These are phyloP conservation scores for Neonectria magnoliae DNA, from an alignment of 2,329 filamentous ascomycete species.

Conservation along the genomic window DNA sequence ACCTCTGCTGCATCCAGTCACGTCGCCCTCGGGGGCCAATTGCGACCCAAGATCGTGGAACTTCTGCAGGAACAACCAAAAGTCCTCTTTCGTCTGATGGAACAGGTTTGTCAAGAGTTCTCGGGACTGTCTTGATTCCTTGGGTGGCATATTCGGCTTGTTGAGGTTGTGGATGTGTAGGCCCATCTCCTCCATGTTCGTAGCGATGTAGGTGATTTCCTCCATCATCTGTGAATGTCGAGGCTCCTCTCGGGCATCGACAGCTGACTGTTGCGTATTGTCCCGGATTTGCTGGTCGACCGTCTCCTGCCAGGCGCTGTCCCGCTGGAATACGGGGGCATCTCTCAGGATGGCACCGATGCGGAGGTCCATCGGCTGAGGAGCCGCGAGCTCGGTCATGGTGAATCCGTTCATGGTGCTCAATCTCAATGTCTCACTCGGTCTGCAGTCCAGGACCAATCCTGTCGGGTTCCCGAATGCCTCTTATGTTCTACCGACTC, in stretches of 20 bases:
- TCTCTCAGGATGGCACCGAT: slow-evolving; percentile 1
- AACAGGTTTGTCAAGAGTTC: slow-evolving; percentile 3
- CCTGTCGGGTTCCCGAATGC: background rate
- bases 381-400: slow-evolving; percentile 4
- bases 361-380: background rate
- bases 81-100: slow-evolving; percentile 4
- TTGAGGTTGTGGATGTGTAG: slow-evolving; percentile 10
- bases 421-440: background rate
- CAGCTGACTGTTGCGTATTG: background rate
- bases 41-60: background rate
- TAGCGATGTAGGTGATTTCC: slow-evolving; percentile 7
- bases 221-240: slow-evolving; percentile 8
- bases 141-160: background rate
- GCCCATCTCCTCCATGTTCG: slow-evolving; percentile 10
- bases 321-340: background rate
- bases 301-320: background rate
- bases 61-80: slow-evolving; percentile 4
- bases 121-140: background rate
- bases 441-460: background rate
- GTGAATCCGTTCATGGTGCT: slow-evolving; percentile 1
- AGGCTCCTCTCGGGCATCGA: background rate
- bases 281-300: background rate
- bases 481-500: slow-evolving; percentile 17
- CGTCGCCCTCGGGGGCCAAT: background rate
- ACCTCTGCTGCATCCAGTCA: background rate